Evolutionary conservation across 2,329 filamentous ascomycete genomes (phyloP), one percentile per base, ranked within the genome.

Genomic region (Clarireedia sp.): DNA sequence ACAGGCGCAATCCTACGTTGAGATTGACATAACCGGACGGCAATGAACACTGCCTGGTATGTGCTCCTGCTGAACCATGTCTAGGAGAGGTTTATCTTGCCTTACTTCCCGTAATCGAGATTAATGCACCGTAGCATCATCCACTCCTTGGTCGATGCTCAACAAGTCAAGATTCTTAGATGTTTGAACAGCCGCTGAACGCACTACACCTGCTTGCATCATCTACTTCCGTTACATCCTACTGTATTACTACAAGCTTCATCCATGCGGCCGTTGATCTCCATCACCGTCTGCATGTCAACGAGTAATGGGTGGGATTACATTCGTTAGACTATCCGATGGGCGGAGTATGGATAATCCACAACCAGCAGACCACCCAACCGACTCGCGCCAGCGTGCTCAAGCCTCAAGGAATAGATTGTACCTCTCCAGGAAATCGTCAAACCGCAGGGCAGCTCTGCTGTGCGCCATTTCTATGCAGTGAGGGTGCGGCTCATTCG

Each of bases 11-110:
- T 33, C 29, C 29, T 33, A 33, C 29, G 44, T 48, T 55, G 40
- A 40, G 43, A 48, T 26, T 51, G 47, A 36, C 16, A 57, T 24
- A 38, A 56, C 55, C 54, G 58, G 52, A 56, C 43, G 24, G 60
- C 57, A 57, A 52, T 62, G 62, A 50, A 59, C 60, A 57, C 59
- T 55, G 55, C 21, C 60, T 64, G 62, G 61, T 57, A 60, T 61
- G 62, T 64, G 61, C 63, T 60, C 21, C 37, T 33, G 41, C 24
- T 49, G 36, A 36, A 43, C 36, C 44, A 43, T 53, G 37, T 53
- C 51, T 40, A 29, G 33, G 41, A 48, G 24, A 43, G 17, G n/a
- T 38, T 21, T 38, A 33, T 33, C 29, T 33, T 33, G 29, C 37
- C 43, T 48, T 53, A 23, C 43, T 29, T 33, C 23, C 43, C n/a